These are phyloP conservation scores for Microbotryomycetes sp. DNA, from an alignment of 1,284 basidiomycete genomes.

Conservation along the genomic window DNA sequence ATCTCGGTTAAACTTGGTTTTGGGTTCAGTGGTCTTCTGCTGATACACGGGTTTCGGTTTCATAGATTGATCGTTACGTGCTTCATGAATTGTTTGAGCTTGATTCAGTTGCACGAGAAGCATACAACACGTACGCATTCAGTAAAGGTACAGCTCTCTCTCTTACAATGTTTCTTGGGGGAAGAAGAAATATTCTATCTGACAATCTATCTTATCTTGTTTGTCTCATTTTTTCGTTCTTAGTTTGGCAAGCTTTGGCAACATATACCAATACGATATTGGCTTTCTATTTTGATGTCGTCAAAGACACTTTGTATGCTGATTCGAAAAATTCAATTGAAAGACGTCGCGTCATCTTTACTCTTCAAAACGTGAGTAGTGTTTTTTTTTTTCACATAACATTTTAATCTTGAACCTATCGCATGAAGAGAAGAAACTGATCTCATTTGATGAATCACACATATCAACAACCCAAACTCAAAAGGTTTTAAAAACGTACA, in stretches of 20 bases:
- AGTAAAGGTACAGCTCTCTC: slow-evolving; percentile 59
- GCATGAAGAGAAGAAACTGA: not conserved
- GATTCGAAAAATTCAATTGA: slow-evolving; percentile 52
- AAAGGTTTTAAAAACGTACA: slow-evolving; percentile 64
- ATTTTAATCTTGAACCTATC: not conserved
- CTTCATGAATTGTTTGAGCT: slow-evolving; percentile 74
- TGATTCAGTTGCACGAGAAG: slow-evolving; percentile 59
- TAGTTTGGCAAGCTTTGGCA: slow-evolving; percentile 46
- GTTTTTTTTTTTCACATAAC: not conserved
- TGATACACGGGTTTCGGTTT: not conserved
- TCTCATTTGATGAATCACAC: slow-evolving; percentile 1
- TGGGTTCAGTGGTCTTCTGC: not conserved
- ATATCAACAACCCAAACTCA: not conserved
- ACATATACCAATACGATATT: slow-evolving; percentile 50
- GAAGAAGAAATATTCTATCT: not conserved
- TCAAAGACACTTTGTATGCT: slow-evolving; percentile 86
- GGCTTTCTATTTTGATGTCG: slow-evolving; percentile 76
- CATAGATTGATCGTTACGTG: slow-evolving; percentile 72
- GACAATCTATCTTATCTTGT: not conserved
- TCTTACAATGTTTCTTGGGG: not conserved
- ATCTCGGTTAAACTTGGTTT: not conserved
- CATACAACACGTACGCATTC: slow-evolving; percentile 74
- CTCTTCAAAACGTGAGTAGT: slow-evolving; percentile 59
- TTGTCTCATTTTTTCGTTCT: not conserved
- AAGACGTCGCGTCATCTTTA: slow-evolving; percentile 61